Percentiles rank a stretch among this genome's conserved stretches.
Evolutionary conservation across 345 rosid species (phyloP).

Genomic region (Raphanus sativus): DNA sequence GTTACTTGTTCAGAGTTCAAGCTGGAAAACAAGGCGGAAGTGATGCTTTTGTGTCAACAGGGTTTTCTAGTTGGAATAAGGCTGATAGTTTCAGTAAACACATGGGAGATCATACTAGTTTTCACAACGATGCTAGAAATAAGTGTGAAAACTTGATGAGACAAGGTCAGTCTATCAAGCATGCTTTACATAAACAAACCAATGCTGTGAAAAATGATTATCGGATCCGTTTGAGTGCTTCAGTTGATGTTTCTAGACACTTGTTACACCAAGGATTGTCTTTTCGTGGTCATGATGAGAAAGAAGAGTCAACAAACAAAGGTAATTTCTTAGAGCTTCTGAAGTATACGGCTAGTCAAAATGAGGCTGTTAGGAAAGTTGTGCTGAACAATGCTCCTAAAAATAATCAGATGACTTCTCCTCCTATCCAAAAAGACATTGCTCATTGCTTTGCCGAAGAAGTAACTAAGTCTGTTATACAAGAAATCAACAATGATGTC

Average conservation of each 20-base stretch:
- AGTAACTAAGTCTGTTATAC: neutral
- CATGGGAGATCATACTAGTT: neutral
- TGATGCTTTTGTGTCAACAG: neutral
- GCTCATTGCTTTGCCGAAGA: no score
- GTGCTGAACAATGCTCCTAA: neutral
- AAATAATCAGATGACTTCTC: no score
- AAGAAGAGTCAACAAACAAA: neutral
- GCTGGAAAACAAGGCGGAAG: neutral
- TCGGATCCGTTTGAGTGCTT: neutral
- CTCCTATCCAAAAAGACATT: no score
- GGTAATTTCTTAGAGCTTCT: neutral
- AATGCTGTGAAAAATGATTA: neutral
- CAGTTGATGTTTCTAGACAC: neutral
- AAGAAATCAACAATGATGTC: neutral
- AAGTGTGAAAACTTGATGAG: neutral
- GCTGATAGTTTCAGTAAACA: neutral
- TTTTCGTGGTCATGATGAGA: conserved; percentile 1
- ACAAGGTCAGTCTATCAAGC: no score
- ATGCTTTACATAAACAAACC: neutral
- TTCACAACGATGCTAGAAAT: neutral
- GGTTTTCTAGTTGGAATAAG: neutral
- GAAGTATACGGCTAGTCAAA: neutral
- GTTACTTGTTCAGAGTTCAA: neutral
- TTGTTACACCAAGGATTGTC: neutral
- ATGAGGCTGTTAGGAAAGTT: neutral